phyloP scores from a whole-genome alignment of 1,284 basidiomycete species.

The Ustilago nuda region DNA sequence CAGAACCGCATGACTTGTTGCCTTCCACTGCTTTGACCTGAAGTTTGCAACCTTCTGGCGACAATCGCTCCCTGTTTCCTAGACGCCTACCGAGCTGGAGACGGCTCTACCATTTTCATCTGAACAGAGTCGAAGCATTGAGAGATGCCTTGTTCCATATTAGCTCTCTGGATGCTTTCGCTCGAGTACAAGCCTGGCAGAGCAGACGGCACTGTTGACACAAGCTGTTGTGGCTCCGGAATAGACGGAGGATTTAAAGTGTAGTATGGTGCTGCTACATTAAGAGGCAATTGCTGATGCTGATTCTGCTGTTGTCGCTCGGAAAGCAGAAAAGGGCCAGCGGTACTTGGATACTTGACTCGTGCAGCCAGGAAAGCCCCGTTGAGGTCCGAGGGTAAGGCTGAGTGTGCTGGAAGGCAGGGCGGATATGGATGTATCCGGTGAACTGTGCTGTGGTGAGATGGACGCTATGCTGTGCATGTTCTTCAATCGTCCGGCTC shows the following conservation, averaged over 20 bases:
- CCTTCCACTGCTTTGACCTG: no score
- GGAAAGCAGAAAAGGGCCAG: no score
- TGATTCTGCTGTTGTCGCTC: neutral
- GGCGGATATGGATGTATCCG: neutral
- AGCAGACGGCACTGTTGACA: conserved; percentile 31
- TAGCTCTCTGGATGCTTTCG: conserved; percentile 21
- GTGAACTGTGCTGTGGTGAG: neutral
- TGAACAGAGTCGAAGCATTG: conserved; percentile 38
- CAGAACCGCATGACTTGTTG: no score
- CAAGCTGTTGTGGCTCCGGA: conserved; percentile 13
- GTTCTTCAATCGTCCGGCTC: neutral
- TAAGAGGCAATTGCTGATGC: neutral
- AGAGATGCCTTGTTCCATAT: conserved; percentile 7
- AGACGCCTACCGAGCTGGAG: neutral
- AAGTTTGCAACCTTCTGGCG: no score
- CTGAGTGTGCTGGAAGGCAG: conserved; percentile 14
- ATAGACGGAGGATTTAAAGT: conserved; percentile 11
- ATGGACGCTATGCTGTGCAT: neutral
- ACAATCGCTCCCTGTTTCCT: neutral
- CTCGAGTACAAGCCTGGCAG: conserved; percentile 35
- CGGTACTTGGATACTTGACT: no score
- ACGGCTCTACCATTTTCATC: conserved; percentile 20
- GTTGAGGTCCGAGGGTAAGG: conserved; percentile 13
- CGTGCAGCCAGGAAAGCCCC: neutral
- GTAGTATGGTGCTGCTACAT: conserved; percentile 23